These are phyloP conservation scores for Suillus subalutaceus DNA, from an alignment of 768 basidiomycete genomes.

Conservation along the genomic window DNA sequence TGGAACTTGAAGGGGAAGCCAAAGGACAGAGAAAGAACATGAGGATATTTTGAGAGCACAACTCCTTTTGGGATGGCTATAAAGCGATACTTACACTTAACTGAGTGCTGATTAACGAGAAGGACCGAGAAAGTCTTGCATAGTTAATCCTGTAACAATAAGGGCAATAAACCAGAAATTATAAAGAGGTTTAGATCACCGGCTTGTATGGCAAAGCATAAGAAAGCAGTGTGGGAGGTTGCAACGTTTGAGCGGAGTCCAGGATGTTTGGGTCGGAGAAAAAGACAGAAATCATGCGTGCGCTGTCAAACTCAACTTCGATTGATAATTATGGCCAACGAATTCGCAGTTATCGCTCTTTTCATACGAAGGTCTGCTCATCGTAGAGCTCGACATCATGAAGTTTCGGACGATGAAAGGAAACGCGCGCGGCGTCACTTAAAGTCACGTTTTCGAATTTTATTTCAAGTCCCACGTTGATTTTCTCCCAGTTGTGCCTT, in stretches of 20 bases:
- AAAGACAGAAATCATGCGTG: conserved; percentile 25
- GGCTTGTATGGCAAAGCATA: background rate
- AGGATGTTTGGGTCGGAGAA: conserved; percentile 37
- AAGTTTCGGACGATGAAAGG: conserved; percentile 7
- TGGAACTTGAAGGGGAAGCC: background rate
- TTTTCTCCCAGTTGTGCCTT: conserved; percentile 28
- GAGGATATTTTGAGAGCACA: conserved; percentile 4
- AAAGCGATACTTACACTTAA: background rate
- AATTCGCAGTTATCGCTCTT: conserved; percentile 8
- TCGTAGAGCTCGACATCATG: conserved; percentile 21
- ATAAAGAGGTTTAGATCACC: background rate
- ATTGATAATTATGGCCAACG: conserved; percentile 31
- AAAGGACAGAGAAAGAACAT: background rate
- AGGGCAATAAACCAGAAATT: background rate
- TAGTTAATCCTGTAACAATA: background rate
- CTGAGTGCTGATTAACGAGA: background rate
- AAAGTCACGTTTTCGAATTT: conserved; percentile 5
- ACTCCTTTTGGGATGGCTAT: conserved; percentile 4
- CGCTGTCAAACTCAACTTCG: conserved; percentile 12
- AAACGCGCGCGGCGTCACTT: conserved; percentile 25
- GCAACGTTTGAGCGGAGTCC: conserved; percentile 39
- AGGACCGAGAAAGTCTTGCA: background rate
- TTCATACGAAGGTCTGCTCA: conserved; percentile 18
- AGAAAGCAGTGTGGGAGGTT: background rate
- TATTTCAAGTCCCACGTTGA: conserved; percentile 36